Evolutionary conservation across 1,139 yeast species (phyloP).

Genomic region (Geotrichum aggregatum): DNA sequence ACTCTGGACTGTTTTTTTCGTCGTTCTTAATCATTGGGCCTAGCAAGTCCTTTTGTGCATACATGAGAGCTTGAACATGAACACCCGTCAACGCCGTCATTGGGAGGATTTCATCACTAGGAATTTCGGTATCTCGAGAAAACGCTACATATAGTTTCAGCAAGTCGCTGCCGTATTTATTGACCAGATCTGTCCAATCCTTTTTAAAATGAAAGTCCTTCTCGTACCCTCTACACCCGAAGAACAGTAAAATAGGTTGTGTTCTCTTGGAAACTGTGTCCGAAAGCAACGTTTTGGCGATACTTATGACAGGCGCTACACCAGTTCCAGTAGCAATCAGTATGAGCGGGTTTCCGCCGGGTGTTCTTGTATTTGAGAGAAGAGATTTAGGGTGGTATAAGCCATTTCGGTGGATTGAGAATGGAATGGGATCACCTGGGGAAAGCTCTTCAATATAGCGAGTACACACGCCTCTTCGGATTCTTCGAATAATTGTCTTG

Average conservation of each 20-base stretch:
- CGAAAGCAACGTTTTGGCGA: conserved; percentile 9
- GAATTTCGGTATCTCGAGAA: conserved; percentile 12
- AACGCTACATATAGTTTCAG: conserved; percentile 18
- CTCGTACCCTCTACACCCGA: conserved; percentile 66
- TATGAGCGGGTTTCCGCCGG: conserved; percentile 50
- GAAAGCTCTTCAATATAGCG: conserved; percentile 59
- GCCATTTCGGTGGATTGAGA: conserved; percentile 47
- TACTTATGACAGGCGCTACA: conserved; percentile 64
- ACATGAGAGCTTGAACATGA: conserved; percentile 71
- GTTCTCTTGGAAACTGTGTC: conserved; percentile 11
- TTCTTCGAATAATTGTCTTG: conserved; percentile 69
- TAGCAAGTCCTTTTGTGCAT: conserved; percentile 45
- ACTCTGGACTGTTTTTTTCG: conserved; percentile 34
- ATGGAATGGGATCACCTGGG: conserved; percentile 49
- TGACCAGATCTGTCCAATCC: conserved; percentile 44
- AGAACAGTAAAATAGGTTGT: conserved; percentile 46
- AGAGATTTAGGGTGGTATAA: conserved; percentile 30
- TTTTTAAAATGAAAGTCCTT: conserved; percentile 67
- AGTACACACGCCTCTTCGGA: conserved; percentile 81
- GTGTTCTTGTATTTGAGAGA: conserved; percentile 27
- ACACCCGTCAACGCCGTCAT: conserved; percentile 33
- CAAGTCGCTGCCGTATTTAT: conserved; percentile 26
- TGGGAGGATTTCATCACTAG: background rate
- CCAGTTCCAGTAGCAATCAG: conserved; percentile 92
- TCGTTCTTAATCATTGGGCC: conserved; percentile 49